Base-by-base conservation (phyloP, 768 basidiomycete genomes). In the Tulasnella sp. region DNA sequence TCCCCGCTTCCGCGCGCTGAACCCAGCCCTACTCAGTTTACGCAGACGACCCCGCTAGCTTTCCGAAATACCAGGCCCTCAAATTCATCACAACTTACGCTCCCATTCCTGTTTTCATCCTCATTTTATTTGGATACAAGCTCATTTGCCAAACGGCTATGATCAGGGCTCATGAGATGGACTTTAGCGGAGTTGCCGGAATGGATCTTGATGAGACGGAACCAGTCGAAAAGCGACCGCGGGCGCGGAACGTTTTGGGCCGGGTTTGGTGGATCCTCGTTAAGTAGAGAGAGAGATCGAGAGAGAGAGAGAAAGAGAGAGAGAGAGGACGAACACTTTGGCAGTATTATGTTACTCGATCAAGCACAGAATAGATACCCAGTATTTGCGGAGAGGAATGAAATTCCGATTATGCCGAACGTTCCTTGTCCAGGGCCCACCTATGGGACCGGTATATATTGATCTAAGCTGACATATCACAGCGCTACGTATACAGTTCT, bases 81-180 rank as follows among this genome's bases (percentile, higher is more conserved):
- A 37, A 17, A 22, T 77, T 77, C 76, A 37, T 77, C n/a, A 77
- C 76, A 36, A 71, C 75, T 1, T 77, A 76, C 45, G 15, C 69
- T 1, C 67, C 54, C 4, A 34, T 79, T 67, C 79, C 79, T 5
- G 22, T 78, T 8, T 79, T 79, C 67, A 71, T 79, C 6, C 70
- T 79, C 17, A 49, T 76, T 39, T 29, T 79, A 3, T 78, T 79
- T 58, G 78, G 79, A 25, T 79, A 79, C 69, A 79, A 79, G 68
- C 78, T 79, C 9, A 69, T 79, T 37, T 38, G 76, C 42, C 79
- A 71, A 17, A 76, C 75, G 12, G 36, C n/a, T 7, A 73, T 72
- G 69, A 68, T 77, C 2, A 25, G 29, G 7, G 38, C 67, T 11
- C 11, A 76, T 3, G 45, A 76, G 11, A 79, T 79, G 78, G 14